These are phyloP conservation scores for Penicillium antarcticum DNA, from an alignment of 495 filamentous ascomycete genomes.

Conservation along the genomic window DNA sequence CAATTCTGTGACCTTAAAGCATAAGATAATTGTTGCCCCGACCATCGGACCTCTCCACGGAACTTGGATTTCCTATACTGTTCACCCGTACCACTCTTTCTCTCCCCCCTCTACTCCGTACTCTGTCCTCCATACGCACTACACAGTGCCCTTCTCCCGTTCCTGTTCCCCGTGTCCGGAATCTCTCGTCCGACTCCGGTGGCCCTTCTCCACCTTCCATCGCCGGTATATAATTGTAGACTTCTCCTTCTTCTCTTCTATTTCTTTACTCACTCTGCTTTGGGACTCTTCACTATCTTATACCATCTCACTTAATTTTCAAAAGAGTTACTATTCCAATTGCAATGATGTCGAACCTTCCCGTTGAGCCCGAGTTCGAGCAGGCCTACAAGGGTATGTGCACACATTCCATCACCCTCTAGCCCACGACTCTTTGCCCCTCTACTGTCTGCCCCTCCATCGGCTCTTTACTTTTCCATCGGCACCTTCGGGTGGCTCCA, in stretches of 20 bases:
- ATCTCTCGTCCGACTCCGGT: conserved; percentile 37
- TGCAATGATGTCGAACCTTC: conserved; percentile 72
- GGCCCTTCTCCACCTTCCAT: conserved; percentile 13
- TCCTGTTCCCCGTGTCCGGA: conserved; percentile 10
- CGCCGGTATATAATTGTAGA: conserved; percentile 17
- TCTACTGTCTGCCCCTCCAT: neutral
- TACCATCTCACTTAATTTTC: neutral
- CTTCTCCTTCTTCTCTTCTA: conserved; percentile 7
- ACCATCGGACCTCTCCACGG: conserved; percentile 34
- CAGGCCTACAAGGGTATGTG: conserved; percentile 91
- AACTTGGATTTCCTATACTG: conserved; percentile 5
- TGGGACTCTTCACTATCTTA: neutral
- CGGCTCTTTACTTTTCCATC: conserved; percentile 8
- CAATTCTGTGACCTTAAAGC: conserved; percentile 39
- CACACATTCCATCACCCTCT: neutral
- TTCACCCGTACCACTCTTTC: neutral
- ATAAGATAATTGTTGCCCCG: conserved; percentile 38
- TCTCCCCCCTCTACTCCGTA: conserved; percentile 2
- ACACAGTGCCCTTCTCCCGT: conserved; percentile 6
- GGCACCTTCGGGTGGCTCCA: conserved; percentile 24
- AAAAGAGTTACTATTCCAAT: conserved; percentile 4
- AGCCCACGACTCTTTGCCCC: neutral
- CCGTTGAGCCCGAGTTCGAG: conserved; percentile 94
- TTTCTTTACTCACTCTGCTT: conserved; percentile 12
- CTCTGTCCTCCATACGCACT: conserved; percentile 4